These are phyloP conservation scores for Dalechampia spathulata DNA, from an alignment of 441 rosid species.

Conservation along the genomic window DNA sequence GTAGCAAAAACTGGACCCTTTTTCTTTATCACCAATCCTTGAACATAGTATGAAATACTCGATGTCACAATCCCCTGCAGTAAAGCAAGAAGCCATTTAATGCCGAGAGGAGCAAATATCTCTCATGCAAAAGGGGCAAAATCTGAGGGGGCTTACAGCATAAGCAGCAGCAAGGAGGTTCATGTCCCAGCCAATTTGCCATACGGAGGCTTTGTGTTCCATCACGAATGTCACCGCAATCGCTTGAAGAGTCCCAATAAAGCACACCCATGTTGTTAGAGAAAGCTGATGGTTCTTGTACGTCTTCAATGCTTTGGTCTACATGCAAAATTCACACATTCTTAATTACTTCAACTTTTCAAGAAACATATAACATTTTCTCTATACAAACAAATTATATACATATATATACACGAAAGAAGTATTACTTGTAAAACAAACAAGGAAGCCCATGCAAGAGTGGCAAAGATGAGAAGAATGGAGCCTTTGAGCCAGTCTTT, in stretches of 20 bases:
- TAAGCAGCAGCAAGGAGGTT: constrained; percentile 94
- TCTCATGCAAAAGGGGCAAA: neutral
- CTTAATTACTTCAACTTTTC: too few species aligned
- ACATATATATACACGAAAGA: too few species aligned
- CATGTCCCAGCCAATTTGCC: constrained; percentile 79
- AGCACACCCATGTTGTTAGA: constrained; percentile 66
- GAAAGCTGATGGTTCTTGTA: constrained; percentile 54
- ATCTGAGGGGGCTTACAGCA: constrained; percentile 38
- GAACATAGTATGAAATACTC: constrained; percentile 56
- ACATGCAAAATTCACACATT: neutral
- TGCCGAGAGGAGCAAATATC: neutral
- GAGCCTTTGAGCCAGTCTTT: constrained; percentile 70
- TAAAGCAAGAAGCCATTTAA: neutral
- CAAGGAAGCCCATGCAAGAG: constrained; percentile 84
- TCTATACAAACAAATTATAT: too few species aligned
- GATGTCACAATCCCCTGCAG: constrained; percentile 56
- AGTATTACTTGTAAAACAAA: constrained; percentile 69
- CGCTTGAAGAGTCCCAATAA: constrained; percentile 76
- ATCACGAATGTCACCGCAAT: constrained; percentile 64
- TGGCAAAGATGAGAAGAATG: constrained; percentile 68
- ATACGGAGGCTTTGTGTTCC: constrained; percentile 65
- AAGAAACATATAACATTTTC: too few species aligned
- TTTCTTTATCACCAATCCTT: constrained; percentile 50
- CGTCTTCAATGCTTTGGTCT: constrained; percentile 29
- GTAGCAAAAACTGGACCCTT: constrained; percentile 56